These are phyloP conservation scores for Bruguiera sexangula DNA, from an alignment of 345 rosid species.

Conservation along the genomic window DNA sequence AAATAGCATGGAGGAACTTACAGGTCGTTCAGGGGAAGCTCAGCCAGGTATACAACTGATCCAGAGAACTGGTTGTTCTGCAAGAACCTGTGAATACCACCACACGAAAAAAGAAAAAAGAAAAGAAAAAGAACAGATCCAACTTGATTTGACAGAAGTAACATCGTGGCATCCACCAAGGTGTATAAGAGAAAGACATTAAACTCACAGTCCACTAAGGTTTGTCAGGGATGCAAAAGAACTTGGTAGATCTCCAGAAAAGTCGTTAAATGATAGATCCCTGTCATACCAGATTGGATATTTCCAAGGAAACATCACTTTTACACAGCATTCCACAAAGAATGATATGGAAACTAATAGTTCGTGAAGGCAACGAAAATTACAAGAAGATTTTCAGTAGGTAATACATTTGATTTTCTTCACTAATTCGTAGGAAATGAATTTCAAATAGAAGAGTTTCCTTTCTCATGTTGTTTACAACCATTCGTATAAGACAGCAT, in stretches of 20 bases:
- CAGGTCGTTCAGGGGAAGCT: conserved; percentile 75
- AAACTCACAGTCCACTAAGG: conserved; percentile 68
- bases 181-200: conserved; percentile 7
- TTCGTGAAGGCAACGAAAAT: not conserved
- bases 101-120: not conserved
- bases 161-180: not conserved
- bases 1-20: conserved; percentile 32
- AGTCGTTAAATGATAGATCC: conserved; percentile 81
- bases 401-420: not conserved
- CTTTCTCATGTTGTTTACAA: not conserved
- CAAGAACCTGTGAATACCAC: conserved; percentile 54
- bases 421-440: not conserved
- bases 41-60: conserved; percentile 72
- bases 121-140: not conserved
- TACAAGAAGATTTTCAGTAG: not conserved
- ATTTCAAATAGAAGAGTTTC: not conserved
- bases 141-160: conserved; percentile 7
- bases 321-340: not conserved
- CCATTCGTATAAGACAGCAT: not conserved
- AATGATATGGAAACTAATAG: conserved; percentile 1
- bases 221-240: conserved; percentile 68
- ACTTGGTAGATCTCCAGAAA: conserved; percentile 83
- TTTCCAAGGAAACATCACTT: conserved; percentile 2
- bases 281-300: conserved; percentile 32
- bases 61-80: conserved; percentile 85